Conservation (phyloP, 305 asterid species). For the Fraxinus dipetala region DNA sequence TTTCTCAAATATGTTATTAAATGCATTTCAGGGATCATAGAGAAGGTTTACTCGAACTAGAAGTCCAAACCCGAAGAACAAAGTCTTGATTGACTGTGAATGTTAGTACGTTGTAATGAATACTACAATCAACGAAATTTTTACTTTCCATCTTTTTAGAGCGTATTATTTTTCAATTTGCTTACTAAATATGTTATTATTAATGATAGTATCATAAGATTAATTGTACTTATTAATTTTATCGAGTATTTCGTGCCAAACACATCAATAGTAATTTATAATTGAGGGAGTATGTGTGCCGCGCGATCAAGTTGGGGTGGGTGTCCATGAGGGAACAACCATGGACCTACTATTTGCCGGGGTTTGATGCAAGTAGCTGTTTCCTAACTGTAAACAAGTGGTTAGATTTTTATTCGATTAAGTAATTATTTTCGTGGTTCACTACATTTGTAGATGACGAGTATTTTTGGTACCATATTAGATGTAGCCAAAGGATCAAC, state of each 20-base stretch:
- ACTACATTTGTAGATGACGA: neutral
- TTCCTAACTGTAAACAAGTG: constrained; percentile 21
- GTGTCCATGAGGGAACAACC: constrained; percentile 28
- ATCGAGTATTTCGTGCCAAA: neutral
- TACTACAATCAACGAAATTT: neutral
- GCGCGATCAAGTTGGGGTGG: constrained; percentile 21
- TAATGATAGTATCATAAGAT: neutral
- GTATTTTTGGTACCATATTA: neutral
- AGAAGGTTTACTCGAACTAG: neutral
- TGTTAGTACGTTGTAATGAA: neutral
- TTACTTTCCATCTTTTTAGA: neutral
- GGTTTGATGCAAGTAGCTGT: constrained; percentile 34
- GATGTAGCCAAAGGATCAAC: neutral
- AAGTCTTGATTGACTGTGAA: neutral
- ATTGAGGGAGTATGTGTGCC: neutral
- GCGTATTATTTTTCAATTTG: neutral
- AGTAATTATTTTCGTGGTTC: neutral
- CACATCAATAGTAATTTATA: neutral
- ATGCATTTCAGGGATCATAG: neutral
- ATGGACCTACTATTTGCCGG: constrained; percentile 29
- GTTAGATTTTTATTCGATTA: neutral
- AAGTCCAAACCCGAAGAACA: neutral
- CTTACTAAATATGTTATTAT: neutral
- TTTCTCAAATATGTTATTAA: neutral
- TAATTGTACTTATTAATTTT: neutral